Evolutionary conservation across 108 stramenopile species (phyloP), one percentile per base, ranked within the genome.

Genomic region (Fistulifera pelliculosa): DNA sequence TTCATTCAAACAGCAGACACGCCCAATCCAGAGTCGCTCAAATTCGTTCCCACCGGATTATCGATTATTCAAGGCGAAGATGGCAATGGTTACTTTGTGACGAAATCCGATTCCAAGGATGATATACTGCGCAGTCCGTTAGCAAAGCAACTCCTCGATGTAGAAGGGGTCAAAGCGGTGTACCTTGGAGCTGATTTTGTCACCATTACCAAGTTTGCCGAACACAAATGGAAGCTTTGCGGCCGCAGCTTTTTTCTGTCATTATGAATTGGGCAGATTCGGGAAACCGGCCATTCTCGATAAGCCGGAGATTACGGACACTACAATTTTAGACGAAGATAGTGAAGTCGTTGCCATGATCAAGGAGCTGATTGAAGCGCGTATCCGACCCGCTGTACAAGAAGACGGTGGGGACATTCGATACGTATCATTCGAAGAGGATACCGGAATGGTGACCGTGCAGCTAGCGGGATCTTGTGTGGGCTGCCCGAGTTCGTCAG

Each of bases 381-480:
- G 97, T 40, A 95, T 99, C 47, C 93, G 98, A 27, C 99, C 99
- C 0, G 95, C 97, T 8, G 97, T 99, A 19, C 97, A 90, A 58
- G 99, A 99, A 64, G 99, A 99, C 71, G 99, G 99, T 19, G 99
- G 99, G 7, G 99, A 99, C 62, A 99, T 99, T 57, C 85, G 93
- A 52, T 96, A 87, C 68, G 71, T 89, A 21, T 72, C 80, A 0
- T 98, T 87, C 60, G 90, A 89, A 48, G 86, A 87, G 44, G 77
- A 79, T 23, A 79, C 84, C 1, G 93, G 93, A 5, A 60, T 93
- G 26, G 93, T 94, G 14, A 75, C 76, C 12, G 85, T 94, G 12
- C 58, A 73, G 60, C 52, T 89, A 8, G 85, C 85, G 0, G 98
- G 99, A 14, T 74, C 79, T 44, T 99, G 99, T 73, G 93, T 94